These are phyloP conservation scores for Petunia hybrid DNA, from an alignment of 305 asterid species.

Conservation along the genomic window DNA sequence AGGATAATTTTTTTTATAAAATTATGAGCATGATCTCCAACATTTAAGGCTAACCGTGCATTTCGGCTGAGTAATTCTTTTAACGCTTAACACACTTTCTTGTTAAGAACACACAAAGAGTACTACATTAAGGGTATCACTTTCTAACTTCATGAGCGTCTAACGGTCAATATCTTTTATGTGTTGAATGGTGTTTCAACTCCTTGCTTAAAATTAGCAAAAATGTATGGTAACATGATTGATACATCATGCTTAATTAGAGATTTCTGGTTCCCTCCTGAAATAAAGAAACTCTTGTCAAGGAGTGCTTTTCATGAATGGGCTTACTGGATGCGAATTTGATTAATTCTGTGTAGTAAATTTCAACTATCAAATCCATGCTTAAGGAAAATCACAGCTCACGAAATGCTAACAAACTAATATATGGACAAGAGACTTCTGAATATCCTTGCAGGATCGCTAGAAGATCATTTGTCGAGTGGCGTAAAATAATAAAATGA, in stretches of 20 bases:
- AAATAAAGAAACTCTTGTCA: no score
- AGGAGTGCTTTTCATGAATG: no score
- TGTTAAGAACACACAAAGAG: background rate
- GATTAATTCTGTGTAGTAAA: no score
- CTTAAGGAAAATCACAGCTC: background rate
- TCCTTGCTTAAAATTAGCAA: background rate
- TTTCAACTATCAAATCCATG: no score
- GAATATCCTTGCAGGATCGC: background rate
- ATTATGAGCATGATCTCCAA: no score
- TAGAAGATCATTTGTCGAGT: background rate
- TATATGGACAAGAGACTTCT: background rate
- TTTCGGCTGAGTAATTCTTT: background rate
- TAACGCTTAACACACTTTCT: background rate
- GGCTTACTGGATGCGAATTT: no score
- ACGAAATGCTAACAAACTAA: background rate
- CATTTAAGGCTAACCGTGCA: no score
- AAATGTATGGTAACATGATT: background rate
- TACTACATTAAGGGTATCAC: background rate
- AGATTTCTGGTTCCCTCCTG: no score
- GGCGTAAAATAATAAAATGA: background rate
- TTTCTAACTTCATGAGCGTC: background rate
- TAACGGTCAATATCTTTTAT: background rate
- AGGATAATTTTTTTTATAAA: no score
- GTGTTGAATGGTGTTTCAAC: background rate
- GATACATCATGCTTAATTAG: no score